Evolutionary conservation across 2,329 filamentous ascomycete species (phyloP), one percentile per base, ranked within the genome.

Genomic region (Chaetomiaceae sp.): DNA sequence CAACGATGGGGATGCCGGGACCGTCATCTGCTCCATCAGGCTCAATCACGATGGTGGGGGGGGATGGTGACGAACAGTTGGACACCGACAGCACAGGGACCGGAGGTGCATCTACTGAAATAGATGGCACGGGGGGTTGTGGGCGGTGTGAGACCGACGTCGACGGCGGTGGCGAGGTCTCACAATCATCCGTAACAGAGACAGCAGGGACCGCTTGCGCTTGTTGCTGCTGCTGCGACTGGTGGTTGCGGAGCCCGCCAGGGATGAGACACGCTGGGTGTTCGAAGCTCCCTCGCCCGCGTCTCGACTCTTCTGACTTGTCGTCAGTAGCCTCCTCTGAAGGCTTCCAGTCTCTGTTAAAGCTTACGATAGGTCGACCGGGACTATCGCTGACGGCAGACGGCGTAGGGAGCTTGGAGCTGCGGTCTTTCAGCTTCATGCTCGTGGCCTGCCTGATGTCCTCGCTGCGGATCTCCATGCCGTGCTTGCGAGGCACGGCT

Each of bases 331-430:
- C 73, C 72, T 78, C 73, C 64, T 86, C 81, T 63, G 78, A 79
- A 62, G 81, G 78, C 73, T 81, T 85, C 83, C 88, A 95, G 63
- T 84, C 79, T 60, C 79, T 79, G 68, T 95, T 79, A 75, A 97
- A 97, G 76, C 91, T 97, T 75, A 97, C 91, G 73, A 97, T 97
- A 53, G 91, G 91, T 63, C 91, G 82, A 58, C 88, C 88, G 58
- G 86, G 85, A 62, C 78, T 86, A 70, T 96, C 86, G 70, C 89
- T 96, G 66, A 97, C 90, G 60, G 87, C 84, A 45, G 86, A 88
- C 55, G 91, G 91, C 60, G 85, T 91, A 22, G 90, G 91, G 52
- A 97, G 74, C 63, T 87, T 94, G 47, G 82, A 69, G 67, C 89
- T 96, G 61, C 90, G 83, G 66, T 95, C 88, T 64, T 82, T 89